Conservation (phyloP, 1,284 basidiomycete genomes). For the Termitomyces sp. region DNA sequence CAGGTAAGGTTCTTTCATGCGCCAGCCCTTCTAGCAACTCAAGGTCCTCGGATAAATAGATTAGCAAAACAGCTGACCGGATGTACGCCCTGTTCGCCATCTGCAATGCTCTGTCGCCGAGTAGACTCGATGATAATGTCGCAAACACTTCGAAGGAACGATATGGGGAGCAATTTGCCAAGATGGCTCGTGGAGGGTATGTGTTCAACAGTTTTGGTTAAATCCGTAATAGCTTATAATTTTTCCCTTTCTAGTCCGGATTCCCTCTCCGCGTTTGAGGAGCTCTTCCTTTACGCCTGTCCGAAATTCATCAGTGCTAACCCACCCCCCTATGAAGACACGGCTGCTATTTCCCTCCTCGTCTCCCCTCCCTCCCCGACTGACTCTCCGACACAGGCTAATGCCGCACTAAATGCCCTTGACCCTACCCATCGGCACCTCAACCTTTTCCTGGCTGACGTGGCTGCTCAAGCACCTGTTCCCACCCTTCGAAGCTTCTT, state of each 20-base stretch:
- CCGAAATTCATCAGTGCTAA: slow-evolving; percentile 96
- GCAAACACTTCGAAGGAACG: slow-evolving; percentile 90
- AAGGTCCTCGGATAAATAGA: slow-evolving; percentile 40
- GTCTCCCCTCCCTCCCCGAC: slow-evolving; percentile 30
- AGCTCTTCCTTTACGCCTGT: slow-evolving; percentile 91
- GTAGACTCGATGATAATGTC: slow-evolving; percentile 90
- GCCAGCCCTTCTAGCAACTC: neutral
- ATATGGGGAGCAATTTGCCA: slow-evolving; percentile 85
- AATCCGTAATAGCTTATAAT: neutral
- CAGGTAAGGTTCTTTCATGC: slow-evolving; percentile 47
- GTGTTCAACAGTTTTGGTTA: neutral
- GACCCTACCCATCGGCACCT: slow-evolving; percentile 88
- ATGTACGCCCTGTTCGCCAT: slow-evolving; percentile 97
- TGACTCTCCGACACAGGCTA: slow-evolving; percentile 21
- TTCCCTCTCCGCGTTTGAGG: slow-evolving; percentile 82
- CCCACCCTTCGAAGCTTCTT: slow-evolving; percentile 88
- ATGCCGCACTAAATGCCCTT: slow-evolving; percentile 24
- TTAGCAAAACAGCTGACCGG: slow-evolving; percentile 94
- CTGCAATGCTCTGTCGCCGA: slow-evolving; percentile 88
- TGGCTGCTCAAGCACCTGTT: slow-evolving; percentile 72
- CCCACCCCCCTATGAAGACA: slow-evolving; percentile 89
- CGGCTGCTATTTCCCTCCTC: slow-evolving; percentile 51
- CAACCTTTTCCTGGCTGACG: slow-evolving; percentile 76
- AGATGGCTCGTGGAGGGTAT: slow-evolving; percentile 76
- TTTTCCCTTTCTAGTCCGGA: slow-evolving; percentile 48